These are phyloP conservation scores for Lactifluus hygrophoroides DNA, from an alignment of 768 basidiomycete genomes.

Conservation along the genomic window DNA sequence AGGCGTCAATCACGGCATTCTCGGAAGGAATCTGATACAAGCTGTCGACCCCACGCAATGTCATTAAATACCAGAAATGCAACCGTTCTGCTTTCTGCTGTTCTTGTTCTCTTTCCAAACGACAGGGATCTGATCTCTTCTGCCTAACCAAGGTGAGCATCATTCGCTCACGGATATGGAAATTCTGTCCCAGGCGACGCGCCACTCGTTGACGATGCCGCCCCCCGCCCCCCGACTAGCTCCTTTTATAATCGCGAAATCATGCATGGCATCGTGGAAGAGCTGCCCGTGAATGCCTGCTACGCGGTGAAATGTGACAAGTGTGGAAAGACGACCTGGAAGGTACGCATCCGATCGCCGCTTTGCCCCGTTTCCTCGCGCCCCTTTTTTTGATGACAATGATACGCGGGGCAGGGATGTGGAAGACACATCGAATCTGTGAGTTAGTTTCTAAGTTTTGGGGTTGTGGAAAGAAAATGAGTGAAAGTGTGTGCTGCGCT, in stretches of 20 bases:
- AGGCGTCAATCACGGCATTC: constrained; percentile 6
- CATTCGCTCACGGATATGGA: not conserved
- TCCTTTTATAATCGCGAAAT: not conserved
- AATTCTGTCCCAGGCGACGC: not conserved
- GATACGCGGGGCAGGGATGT: constrained; percentile 20
- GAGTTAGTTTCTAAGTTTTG: not conserved
- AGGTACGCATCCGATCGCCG: constrained; percentile 11
- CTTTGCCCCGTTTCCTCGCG: too few relatives aligned
- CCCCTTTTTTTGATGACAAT: too few relatives aligned
- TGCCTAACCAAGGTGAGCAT: not conserved
- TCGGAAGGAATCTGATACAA: not conserved
- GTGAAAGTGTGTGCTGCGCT: too few relatives aligned
- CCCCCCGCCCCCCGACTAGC: too few relatives aligned
- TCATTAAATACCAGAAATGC: too few relatives aligned
- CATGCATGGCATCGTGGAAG: constrained; percentile 1
- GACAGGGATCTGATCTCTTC: not conserved
- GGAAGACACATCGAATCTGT: constrained; percentile 20
- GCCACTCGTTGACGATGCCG: too few relatives aligned
- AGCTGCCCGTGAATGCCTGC: constrained; percentile 19
- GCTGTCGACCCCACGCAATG: too few relatives aligned
- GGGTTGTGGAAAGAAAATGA: too few relatives aligned
- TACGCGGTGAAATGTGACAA: constrained; percentile 22
- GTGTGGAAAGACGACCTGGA: constrained; percentile 28
- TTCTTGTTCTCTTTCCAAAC: not conserved
- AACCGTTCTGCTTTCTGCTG: not conserved